A percentile compares a stretch with the other conserved stretches of the same genome.
Conservation (phyloP, 2,329 filamentous ascomycete genomes). For the Rhynchosporium secalis region DNA sequence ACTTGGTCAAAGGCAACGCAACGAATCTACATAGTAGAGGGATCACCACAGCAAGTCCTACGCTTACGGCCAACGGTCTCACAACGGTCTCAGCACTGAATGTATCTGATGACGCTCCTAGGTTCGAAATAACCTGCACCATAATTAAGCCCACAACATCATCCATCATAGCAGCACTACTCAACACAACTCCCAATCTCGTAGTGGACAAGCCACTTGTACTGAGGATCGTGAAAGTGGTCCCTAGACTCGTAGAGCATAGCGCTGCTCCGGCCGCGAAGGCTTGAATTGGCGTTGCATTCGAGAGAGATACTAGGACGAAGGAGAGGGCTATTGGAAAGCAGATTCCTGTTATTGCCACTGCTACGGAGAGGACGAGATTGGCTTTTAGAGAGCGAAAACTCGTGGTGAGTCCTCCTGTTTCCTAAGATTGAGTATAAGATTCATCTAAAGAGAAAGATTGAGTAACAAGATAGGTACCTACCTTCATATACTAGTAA, state of each 20-base stretch:
- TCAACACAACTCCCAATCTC: constrained; percentile 61
- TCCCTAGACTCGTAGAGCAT: constrained; percentile 73
- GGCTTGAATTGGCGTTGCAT: constrained; percentile 42
- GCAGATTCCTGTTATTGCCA: constrained; percentile 66
- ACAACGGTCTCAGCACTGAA: constrained; percentile 41
- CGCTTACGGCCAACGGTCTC: constrained; percentile 44
- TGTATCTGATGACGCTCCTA: constrained; percentile 45
- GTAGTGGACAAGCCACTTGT: constrained; percentile 59
- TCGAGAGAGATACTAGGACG: constrained; percentile 31
- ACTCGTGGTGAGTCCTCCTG: constrained; percentile 36
- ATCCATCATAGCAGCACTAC: constrained; percentile 77
- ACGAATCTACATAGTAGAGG: constrained; percentile 1
- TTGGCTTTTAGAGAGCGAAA: constrained; percentile 54
- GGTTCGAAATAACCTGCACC: constrained; percentile 71
- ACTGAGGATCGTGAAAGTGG: constrained; percentile 63
- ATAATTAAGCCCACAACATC: constrained; percentile 77
- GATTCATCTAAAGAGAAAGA: background rate
- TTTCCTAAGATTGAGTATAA: background rate
- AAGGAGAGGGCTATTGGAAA: constrained; percentile 68
- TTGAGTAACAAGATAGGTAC: too few relatives aligned
- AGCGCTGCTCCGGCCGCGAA: constrained; percentile 74
- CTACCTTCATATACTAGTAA: constrained; percentile 64
- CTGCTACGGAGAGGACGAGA: constrained; percentile 55
- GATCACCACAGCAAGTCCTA: constrained; percentile 27
- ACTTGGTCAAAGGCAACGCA: background rate